Conservation (phyloP, 176 grass and related monocot species). For the Zea luxurians region DNA sequence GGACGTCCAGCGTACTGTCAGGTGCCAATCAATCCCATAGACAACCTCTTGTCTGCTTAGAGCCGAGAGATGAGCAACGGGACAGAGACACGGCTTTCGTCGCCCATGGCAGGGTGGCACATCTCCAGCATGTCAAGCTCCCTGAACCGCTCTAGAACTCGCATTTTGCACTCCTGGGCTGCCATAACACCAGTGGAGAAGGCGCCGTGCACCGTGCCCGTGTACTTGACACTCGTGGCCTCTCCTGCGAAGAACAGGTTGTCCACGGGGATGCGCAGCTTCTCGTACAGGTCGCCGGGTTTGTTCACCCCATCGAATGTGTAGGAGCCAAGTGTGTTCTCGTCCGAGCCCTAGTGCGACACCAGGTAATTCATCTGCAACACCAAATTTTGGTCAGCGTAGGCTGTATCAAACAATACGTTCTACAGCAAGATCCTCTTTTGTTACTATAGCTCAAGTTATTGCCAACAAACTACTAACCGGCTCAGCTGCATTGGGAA, state of each 20-base stretch:
- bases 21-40: background rate
- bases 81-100: slow-evolving; percentile 67
- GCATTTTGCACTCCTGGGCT: slow-evolving; percentile 85
- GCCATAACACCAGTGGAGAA: slow-evolving; percentile 87
- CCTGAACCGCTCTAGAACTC: slow-evolving; percentile 82
- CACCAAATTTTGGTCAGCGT: no score
- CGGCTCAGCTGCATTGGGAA: no score
- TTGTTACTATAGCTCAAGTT: background rate
- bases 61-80: slow-evolving; percentile 93
- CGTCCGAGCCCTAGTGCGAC: no score
- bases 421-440: background rate
- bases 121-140: slow-evolving; percentile 65
- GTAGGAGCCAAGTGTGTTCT: no score
- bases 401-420: no score
- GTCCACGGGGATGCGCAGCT: no score
- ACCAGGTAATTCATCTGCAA: no score
- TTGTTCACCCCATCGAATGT: no score
- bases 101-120: slow-evolving; percentile 65
- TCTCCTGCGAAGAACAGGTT: no score
- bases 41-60: slow-evolving; percentile 27
- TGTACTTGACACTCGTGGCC: no score
- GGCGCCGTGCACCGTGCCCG: slow-evolving; percentile 81
- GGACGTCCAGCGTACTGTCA: slow-evolving; percentile 24
- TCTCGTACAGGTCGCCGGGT: no score
- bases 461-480: slow-evolving; percentile 46